Conservation (phyloP, 2,329 filamentous ascomycete species). For the Pleoardoris graminearum region DNA sequence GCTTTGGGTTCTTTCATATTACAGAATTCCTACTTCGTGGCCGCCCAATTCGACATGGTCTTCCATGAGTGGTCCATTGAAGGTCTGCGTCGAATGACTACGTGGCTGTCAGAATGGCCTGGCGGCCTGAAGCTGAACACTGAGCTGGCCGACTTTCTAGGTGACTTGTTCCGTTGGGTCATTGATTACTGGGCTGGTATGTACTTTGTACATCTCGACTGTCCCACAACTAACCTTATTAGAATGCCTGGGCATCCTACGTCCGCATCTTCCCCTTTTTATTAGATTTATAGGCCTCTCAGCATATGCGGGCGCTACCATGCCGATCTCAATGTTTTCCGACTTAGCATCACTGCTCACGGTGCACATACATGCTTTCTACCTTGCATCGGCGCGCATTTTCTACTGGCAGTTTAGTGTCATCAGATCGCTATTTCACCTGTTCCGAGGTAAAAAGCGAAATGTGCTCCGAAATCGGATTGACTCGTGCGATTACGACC, state of each 20-base stretch:
- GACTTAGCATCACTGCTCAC: conserved; percentile 90
- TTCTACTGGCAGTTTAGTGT: conserved; percentile 99
- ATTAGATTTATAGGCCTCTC: conserved; percentile 94
- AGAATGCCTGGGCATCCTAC: conserved; percentile 76
- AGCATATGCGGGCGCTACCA: conserved; percentile 91
- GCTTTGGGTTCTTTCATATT: conserved; percentile 96
- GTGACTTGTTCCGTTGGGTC: conserved; percentile 96
- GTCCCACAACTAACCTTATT: conserved; percentile 16
- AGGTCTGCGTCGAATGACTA: conserved; percentile 84
- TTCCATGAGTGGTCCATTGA: conserved; percentile 84
- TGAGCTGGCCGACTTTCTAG: conserved; percentile 89
- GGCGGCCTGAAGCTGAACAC: conserved; percentile 94
- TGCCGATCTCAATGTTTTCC: conserved; percentile 95
- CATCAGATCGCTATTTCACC: conserved; percentile 94
- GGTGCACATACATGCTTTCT: conserved; percentile 96
- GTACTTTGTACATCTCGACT: conserved; percentile 25
- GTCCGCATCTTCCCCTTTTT: conserved; percentile 79
- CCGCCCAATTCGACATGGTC: conserved; percentile 74
- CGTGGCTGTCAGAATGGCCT: conserved; percentile 94
- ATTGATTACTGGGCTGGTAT: conserved; percentile 95
- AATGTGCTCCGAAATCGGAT: conserved; percentile 97
- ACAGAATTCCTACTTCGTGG: conserved; percentile 86
- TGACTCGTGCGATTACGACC: conserved; percentile 97
- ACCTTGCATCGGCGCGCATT: conserved; percentile 93
- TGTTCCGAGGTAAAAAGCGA: conserved; percentile 97